Conservation (phyloP, 2,329 filamentous ascomycete genomes). For the Exophiala sp. region DNA sequence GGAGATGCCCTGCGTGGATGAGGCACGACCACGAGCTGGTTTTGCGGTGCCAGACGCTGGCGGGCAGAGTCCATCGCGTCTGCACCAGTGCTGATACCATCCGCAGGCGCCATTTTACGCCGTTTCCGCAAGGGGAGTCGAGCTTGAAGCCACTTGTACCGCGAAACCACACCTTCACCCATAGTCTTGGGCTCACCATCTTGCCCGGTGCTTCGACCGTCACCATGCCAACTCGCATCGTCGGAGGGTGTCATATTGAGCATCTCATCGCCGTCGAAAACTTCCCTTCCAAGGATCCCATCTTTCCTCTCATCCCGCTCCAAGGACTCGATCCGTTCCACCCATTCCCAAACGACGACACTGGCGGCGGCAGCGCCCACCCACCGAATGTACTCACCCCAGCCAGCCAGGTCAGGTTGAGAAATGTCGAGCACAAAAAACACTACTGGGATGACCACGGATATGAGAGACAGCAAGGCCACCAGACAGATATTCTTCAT, state of each 20-base stretch:
- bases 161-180: conserved; percentile 7
- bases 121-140: conserved; percentile 20
- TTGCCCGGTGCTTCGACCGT: conserved; percentile 6
- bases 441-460: conserved; percentile 82
- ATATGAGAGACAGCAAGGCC: conserved; percentile 67
- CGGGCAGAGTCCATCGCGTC: conserved; percentile 19
- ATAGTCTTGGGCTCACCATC: conserved; percentile 13
- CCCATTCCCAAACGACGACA: conserved; percentile 98
- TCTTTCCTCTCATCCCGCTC: conserved; percentile 93
- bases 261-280: conserved; percentile 94
- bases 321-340: conserved; percentile 85
- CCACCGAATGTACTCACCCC: conserved; percentile 95
- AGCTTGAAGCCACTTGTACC: conserved; percentile 13
- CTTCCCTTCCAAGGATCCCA: conserved; percentile 80
- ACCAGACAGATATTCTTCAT: conserved; percentile 87
- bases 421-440: conserved; percentile 91
- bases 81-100: conserved; percentile 20
- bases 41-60: conserved; percentile 39
- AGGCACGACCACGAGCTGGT: conserved; percentile 26
- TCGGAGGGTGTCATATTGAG: conserved; percentile 61
- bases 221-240: conserved; percentile 46
- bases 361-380: conserved; percentile 91
- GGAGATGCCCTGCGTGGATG: conserved; percentile 48
- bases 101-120: conserved; percentile 13
- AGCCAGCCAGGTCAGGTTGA: conserved; percentile 76